Percentiles rank a stretch among this genome's conserved stretches.
phyloP scores from a whole-genome alignment of 805 yeast genomes.

The Saccharomycopsis microspora region DNA sequence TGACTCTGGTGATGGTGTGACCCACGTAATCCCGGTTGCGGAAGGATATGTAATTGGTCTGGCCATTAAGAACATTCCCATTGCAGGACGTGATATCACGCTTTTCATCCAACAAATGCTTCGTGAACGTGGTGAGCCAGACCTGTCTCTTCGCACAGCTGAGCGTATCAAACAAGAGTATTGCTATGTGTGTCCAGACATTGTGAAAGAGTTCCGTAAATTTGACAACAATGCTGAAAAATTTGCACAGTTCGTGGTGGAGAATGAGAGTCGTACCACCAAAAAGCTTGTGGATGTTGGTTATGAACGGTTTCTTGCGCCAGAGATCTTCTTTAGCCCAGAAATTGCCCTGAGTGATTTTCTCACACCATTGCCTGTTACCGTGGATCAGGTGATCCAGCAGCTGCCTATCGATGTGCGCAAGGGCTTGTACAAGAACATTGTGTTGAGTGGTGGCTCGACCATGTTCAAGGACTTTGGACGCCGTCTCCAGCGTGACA shows the following conservation, averaged over 20 bases:
- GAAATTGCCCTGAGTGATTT: conserved; percentile 94
- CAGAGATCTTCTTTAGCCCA: conserved; percentile 98
- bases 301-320: conserved; percentile 94
- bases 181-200: conserved; percentile 96
- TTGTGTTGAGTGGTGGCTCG: conserved; percentile 94
- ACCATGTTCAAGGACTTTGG: conserved; percentile 99
- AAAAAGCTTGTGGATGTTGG: conserved; percentile 80
- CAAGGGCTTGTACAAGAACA: conserved; percentile 89
- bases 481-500: conserved; percentile 91
- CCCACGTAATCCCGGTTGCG: conserved; percentile 98
- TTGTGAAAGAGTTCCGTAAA: conserved; percentile 90
- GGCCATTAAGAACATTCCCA: conserved; percentile 93
- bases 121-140: conserved; percentile 95
- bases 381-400: conserved; percentile 91
- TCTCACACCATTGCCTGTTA: conserved; percentile 91
- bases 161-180: conserved; percentile 94
- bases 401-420: conserved; percentile 96
- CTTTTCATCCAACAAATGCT: conserved; percentile 83
- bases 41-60: conserved; percentile 98
- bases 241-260: conserved; percentile 87
- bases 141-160: conserved; percentile 89
- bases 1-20: conserved; percentile 98
- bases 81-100: conserved; percentile 98
- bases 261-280: conserved; percentile 57
- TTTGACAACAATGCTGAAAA: conserved; percentile 90